phyloP scores from a whole-genome alignment of 1,284 basidiomycete species.

The Rhodotorula sp. region DNA sequence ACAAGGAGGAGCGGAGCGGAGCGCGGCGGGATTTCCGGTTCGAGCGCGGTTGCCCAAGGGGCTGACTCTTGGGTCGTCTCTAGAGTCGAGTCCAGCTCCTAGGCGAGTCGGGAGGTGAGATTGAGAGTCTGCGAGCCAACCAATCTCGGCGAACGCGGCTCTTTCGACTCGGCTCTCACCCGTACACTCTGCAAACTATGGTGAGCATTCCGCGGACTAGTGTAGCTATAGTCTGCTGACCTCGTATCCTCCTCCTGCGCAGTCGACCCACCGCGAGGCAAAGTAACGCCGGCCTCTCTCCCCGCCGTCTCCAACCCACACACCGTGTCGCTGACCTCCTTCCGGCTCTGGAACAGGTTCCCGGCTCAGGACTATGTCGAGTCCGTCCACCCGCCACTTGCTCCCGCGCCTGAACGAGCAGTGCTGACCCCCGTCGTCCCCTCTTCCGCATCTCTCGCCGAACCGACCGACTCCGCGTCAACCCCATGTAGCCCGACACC shows the following conservation, averaged over 20 bases:
- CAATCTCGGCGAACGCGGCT: no score
- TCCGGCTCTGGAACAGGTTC: constrained; percentile 16
- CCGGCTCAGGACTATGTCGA: constrained; percentile 41
- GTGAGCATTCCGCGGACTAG: neutral
- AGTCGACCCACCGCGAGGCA: constrained; percentile 40
- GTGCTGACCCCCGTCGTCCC: neutral
- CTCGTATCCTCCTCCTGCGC: neutral
- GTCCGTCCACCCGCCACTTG: constrained; percentile 10
- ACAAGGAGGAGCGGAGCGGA: no score
- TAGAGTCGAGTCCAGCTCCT: no score
- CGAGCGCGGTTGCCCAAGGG: no score
- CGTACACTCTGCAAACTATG: neutral
- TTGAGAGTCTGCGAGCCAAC: no score
- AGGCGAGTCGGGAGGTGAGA: no score
- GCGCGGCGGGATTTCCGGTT: no score
- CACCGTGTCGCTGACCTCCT: neutral
- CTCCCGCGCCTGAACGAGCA: no score
- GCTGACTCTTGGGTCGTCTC: no score
- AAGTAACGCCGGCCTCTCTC: constrained; percentile 13
- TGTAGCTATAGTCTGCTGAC: neutral
- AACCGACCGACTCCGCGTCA: no score
- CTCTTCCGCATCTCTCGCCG: neutral
- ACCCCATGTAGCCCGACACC: constrained; percentile 57
- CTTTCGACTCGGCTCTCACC: neutral
- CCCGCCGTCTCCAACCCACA: neutral